Evolutionary conservation across 2,329 filamentous ascomycete species (phyloP).

Genomic region (Aspergillus sp.): DNA sequence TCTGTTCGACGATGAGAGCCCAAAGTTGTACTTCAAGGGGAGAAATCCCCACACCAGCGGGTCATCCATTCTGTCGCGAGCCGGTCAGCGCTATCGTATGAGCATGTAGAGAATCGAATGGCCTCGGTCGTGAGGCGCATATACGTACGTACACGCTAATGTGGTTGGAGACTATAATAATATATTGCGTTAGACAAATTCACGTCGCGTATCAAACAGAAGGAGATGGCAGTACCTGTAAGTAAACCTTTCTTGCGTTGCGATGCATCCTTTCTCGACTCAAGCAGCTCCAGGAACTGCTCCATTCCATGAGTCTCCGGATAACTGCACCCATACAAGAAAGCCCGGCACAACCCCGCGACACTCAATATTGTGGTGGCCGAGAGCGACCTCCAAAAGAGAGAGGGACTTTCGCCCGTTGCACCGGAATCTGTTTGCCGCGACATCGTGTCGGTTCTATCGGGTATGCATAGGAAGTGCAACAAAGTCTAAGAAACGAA

Average conservation of each 20-base stretch:
- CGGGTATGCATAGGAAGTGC: constrained; percentile 24
- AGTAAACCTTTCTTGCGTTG: constrained; percentile 73
- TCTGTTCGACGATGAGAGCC: constrained; percentile 64
- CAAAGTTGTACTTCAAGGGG: constrained; percentile 70
- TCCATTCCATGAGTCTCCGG: constrained; percentile 77
- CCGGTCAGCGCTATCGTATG: constrained; percentile 26
- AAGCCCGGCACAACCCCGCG: constrained; percentile 68
- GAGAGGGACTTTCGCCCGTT: constrained; percentile 45
- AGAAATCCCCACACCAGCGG: constrained; percentile 90
- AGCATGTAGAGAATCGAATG: constrained; percentile 14
- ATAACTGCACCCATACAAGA: constrained; percentile 72
- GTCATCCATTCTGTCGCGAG: constrained; percentile 75
- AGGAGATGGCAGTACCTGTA: constrained; percentile 60
- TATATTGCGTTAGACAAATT: background rate
- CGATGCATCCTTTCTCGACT: constrained; percentile 66
- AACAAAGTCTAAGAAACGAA: constrained; percentile 16
- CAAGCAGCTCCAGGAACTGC: constrained; percentile 71
- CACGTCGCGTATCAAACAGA: background rate
- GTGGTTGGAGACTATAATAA: constrained; percentile 75
- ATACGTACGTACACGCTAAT: constrained; percentile 73
- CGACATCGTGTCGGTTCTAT: constrained; percentile 22
- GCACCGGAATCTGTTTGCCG: constrained; percentile 40
- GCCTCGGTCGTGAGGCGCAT: constrained; percentile 17
- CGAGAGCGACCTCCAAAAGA: constrained; percentile 70
- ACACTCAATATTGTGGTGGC: constrained; percentile 72